Conservation (phyloP, 768 basidiomycete genomes). For the Tephrocybe sp. region DNA sequence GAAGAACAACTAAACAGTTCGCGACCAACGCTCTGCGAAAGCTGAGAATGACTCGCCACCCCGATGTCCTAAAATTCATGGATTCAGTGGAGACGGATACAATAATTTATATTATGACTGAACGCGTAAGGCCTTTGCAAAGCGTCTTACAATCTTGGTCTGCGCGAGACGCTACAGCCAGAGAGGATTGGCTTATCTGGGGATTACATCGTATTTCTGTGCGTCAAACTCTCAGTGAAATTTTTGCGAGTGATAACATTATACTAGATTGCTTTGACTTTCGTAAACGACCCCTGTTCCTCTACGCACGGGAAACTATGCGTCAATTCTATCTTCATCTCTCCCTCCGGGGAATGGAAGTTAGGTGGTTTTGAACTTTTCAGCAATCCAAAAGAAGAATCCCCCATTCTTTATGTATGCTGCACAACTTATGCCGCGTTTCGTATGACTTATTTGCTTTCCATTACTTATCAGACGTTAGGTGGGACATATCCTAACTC, state of each 20-base stretch:
- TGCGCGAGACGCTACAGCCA: constrained; percentile 58
- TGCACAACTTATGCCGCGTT: constrained; percentile 9
- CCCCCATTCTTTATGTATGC: constrained; percentile 79
- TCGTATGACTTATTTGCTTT: constrained; percentile 8
- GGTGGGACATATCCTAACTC: constrained; percentile 66
- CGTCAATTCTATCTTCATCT: constrained; percentile 81
- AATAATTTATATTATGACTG: constrained; percentile 90
- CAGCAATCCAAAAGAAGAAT: constrained; percentile 79
- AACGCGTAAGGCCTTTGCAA: constrained; percentile 80
- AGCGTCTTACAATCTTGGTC: constrained; percentile 62
- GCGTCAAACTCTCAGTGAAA: constrained; percentile 27
- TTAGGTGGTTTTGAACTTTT: constrained; percentile 92
- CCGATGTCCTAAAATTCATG: constrained; percentile 94
- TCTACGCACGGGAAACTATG: constrained; percentile 85
- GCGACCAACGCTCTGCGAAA: constrained; percentile 91
- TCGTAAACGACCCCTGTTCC: constrained; percentile 81
- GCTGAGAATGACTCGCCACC: constrained; percentile 88
- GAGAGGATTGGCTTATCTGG: constrained; percentile 92
- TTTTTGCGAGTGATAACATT: constrained; percentile 10
- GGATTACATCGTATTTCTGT: constrained; percentile 90
- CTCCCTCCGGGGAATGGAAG: constrained; percentile 95
- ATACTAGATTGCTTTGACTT: constrained; percentile 79
- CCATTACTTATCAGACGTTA: constrained; percentile 50
- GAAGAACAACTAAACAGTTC: constrained; percentile 63
- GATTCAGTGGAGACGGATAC: constrained; percentile 91